Evolutionary conservation across 805 yeast species (phyloP).

Genomic region (Wickerhamiella nectarea): DNA sequence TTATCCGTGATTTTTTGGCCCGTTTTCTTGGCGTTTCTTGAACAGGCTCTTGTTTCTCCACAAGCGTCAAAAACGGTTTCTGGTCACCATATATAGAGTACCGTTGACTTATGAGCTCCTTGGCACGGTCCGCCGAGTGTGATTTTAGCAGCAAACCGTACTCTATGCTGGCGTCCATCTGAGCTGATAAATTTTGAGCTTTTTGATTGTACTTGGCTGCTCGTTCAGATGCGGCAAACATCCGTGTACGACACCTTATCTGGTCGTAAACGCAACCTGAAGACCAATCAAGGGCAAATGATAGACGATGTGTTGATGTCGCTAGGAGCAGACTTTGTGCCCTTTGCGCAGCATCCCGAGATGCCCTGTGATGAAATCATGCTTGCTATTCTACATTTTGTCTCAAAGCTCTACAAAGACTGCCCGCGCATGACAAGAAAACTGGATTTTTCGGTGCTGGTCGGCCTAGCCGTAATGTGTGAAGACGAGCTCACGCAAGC

Average conservation of each 20-base stretch:
- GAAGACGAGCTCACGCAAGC: conserved; percentile 3
- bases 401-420: neutral
- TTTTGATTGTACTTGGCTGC: too few species aligned
- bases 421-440: neutral
- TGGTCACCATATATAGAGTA: conserved; percentile 27
- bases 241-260: neutral
- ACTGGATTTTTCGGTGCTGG: neutral
- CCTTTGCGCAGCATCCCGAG: neutral
- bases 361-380: conserved; percentile 7
- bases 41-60: conserved; percentile 15
- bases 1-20: conserved; percentile 22
- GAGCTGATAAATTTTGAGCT: neutral
- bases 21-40: conserved; percentile 20
- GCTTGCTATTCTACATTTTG: conserved; percentile 1
- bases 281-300: neutral
- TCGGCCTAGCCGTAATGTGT: conserved; percentile 3
- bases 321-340: neutral
- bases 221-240: too few species aligned
- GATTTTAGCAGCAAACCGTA: conserved; percentile 21
- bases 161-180: conserved; percentile 16
- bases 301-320: neutral
- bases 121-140: conserved; percentile 22
- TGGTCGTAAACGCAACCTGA: neutral
- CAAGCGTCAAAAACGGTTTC: conserved; percentile 25
- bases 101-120: conserved; percentile 27